These are phyloP conservation scores for Arabidopsis hybrid DNA, from an alignment of 441 rosid species.

Conservation along the genomic window DNA sequence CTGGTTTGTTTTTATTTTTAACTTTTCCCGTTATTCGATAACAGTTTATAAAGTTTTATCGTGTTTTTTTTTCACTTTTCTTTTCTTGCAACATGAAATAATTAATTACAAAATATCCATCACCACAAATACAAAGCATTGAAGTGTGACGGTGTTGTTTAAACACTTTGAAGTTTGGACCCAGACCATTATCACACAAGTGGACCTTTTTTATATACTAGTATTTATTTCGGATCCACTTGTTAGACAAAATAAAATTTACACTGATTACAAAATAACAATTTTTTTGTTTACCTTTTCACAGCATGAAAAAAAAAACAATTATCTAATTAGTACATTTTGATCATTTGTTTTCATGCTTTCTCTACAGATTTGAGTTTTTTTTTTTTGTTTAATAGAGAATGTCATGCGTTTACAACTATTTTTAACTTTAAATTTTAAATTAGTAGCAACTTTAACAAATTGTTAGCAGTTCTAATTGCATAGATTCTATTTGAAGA, in stretches of 20 bases:
- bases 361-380: too few relatives aligned
- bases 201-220: constrained; percentile 20
- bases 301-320: not conserved
- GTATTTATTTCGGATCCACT: not conserved
- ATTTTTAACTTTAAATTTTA: not conserved
- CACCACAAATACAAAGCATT: not conserved
- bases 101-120: too few relatives aligned
- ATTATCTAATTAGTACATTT: not conserved
- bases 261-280: too few relatives aligned
- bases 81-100: not conserved
- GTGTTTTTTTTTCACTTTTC: not conserved
- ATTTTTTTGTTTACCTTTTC: too few relatives aligned
- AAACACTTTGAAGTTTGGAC: constrained; percentile 17
- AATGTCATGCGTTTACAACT: not conserved
- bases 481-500: constrained; percentile 15
- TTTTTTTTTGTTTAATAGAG: not conserved
- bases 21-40: too few relatives aligned
- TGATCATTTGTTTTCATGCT: not conserved
- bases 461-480: not conserved
- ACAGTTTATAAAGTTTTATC: not conserved
- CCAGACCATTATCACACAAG: not conserved
- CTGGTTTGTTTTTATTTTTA: too few relatives aligned
- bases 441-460: not conserved
- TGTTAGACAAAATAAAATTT: not conserved
- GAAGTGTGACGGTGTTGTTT: not conserved